Conservation (phyloP, 2,329 filamentous ascomycete genomes). For the Monilinia laxa region DNA sequence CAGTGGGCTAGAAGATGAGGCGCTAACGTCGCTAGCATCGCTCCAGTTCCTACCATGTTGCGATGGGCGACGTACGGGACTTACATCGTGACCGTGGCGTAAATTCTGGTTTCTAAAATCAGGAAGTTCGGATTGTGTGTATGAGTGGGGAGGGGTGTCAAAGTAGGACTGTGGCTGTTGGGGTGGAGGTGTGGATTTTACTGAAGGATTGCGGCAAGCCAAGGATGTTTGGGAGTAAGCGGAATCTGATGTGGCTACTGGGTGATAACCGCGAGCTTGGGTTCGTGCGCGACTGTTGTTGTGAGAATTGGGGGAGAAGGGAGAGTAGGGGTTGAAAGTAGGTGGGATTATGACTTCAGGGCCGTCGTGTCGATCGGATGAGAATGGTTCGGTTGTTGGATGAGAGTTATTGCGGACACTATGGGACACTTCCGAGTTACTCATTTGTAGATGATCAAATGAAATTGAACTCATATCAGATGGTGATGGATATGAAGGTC, state of each 20-base stretch:
- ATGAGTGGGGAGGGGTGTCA: slow-evolving; percentile 10
- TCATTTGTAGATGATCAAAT: slow-evolving; percentile 38
- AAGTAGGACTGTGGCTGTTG: slow-evolving; percentile 17
- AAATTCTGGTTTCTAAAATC: slow-evolving; percentile 20
- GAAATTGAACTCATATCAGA: slow-evolving; percentile 34
- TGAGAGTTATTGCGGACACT: slow-evolving; percentile 27
- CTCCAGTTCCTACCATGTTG: slow-evolving; percentile 25
- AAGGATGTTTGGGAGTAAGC: slow-evolving; percentile 16
- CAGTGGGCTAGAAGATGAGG: slow-evolving; percentile 8
- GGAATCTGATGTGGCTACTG: slow-evolving; percentile 21
- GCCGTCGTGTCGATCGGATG: slow-evolving; percentile 26
- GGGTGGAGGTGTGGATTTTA: slow-evolving; percentile 16
- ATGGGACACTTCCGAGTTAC: slow-evolving; percentile 24
- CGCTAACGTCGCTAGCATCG: slow-evolving; percentile 19
- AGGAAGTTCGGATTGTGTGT: background rate
- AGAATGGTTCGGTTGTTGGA: slow-evolving; percentile 26
- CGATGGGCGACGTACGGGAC: slow-evolving; percentile 2
- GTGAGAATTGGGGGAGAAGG: slow-evolving; percentile 6
- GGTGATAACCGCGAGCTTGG: slow-evolving; percentile 9
- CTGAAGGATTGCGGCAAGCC: slow-evolving; percentile 9
- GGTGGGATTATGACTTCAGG: slow-evolving; percentile 32
- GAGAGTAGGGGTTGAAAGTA: slow-evolving; percentile 16
- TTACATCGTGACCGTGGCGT: slow-evolving; percentile 13
- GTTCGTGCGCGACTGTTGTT: background rate
- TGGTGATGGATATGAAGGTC: slow-evolving; percentile 14